Evolutionary conservation across 2,329 filamentous ascomycete species (phyloP).

Genomic region (Cladophialophora yegresii): DNA sequence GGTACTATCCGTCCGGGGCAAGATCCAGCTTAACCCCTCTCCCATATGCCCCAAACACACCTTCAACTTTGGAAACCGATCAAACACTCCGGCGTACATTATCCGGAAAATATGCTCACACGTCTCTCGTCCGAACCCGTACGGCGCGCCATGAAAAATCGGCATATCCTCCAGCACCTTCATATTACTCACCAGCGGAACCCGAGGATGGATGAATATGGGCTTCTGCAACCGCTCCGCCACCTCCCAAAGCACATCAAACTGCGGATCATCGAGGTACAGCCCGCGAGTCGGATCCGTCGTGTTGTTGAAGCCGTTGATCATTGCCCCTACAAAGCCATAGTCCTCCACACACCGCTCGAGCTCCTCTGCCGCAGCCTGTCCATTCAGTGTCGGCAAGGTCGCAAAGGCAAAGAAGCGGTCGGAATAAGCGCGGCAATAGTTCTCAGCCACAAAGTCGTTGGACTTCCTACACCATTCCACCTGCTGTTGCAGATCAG

Average conservation of each 20-base stretch:
- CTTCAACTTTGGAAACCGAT: conserved; percentile 56
- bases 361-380: conserved; percentile 42
- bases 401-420: conserved; percentile 49
- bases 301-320: conserved; percentile 58
- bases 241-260: conserved; percentile 46
- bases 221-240: conserved; percentile 51
- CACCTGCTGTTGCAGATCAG: conserved; percentile 19
- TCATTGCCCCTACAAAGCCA: conserved; percentile 52
- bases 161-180: conserved; percentile 34
- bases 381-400: conserved; percentile 45
- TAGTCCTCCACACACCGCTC: conserved; percentile 46
- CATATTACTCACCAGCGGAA: conserved; percentile 26
- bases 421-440: conserved; percentile 36
- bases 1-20: conserved; percentile 39
- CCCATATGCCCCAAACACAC: conserved; percentile 58
- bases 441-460: conserved; percentile 20
- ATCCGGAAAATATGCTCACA: conserved; percentile 46
- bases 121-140: conserved; percentile 44
- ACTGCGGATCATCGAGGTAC: conserved; percentile 49
- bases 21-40: conserved; percentile 57
- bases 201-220: conserved; percentile 55
- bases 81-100: conserved; percentile 58
- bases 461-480: conserved; percentile 34
- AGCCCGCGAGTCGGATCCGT: conserved; percentile 45
- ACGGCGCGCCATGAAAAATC: conserved; percentile 34